These are phyloP conservation scores for Diplodia corticola DNA, from an alignment of 2,329 filamentous ascomycete genomes.

Conservation along the genomic window DNA sequence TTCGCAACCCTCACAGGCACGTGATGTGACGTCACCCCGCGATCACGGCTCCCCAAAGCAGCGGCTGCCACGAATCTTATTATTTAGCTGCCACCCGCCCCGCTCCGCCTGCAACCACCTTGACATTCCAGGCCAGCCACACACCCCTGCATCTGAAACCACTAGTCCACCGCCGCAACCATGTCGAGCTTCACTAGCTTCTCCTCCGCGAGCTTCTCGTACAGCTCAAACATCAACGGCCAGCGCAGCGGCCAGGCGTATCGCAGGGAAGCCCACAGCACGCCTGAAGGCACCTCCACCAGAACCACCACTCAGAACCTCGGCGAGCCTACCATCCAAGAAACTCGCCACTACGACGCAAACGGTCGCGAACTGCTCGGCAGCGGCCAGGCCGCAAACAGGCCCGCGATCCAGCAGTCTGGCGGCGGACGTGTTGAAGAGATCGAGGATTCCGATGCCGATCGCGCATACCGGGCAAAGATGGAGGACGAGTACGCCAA, in stretches of 20 bases:
- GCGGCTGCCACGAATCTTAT: neutral
- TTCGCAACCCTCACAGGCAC: neutral
- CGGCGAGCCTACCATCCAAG: conserved; percentile 31
- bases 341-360: conserved; percentile 33
- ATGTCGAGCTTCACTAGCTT: conserved; percentile 6
- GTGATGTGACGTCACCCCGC: conserved; percentile 1
- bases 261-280: conserved; percentile 29
- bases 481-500: conserved; percentile 32
- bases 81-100: neutral
- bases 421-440: conserved; percentile 6
- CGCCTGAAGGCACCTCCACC: conserved; percentile 31
- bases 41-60: neutral
- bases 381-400: conserved; percentile 6
- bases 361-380: conserved; percentile 32
- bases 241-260: conserved; percentile 29
- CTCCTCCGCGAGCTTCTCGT: conserved; percentile 4
- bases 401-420: neutral
- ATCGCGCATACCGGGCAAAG: neutral
- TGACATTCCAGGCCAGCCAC: neutral
- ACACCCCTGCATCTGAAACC: neutral
- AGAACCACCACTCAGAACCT: conserved; percentile 32
- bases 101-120: neutral
- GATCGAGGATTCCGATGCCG: conserved; percentile 13
- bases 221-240: conserved; percentile 27
- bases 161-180: neutral